Evolutionary conservation across 352 stramenopile genomes (phyloP), one percentile per base, ranked within the genome.

Genomic region (Globisporangium paddicum): DNA sequence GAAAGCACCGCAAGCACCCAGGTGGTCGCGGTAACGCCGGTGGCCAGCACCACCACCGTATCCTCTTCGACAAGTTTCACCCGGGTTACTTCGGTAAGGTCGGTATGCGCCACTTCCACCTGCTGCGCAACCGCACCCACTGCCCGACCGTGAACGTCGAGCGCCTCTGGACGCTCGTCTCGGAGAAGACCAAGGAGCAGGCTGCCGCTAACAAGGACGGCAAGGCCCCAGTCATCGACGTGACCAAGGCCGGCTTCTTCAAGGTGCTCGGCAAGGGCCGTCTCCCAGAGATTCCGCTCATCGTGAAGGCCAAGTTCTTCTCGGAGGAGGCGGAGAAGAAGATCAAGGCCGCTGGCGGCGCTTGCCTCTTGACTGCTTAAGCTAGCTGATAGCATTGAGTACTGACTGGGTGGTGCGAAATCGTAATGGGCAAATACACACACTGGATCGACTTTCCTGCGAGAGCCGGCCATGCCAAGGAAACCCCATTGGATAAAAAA

Each of bases 81-180:
- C 97, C 98, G 79, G 98, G 98, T 97, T 99, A 99, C 90, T 99
- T 99, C 72, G 98, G 98, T 94, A 99, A 99, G 89, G 97, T 99
- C 64, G 98, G 98, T 96, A 99, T 99, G 97, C 93, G 98, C 70
- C 97, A 98, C 58, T 99, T 99, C 82, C 98, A 99, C 75, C 45
- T 98, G 55, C 84, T 99, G 64, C 88, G 87, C 61, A 99, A 99
- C 86, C 83, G 96, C 57, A 82, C 85, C 60, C 98, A 98, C 90
- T 99, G 95, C 78, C 96, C 97, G 45, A 99, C 96, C 30, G 86
- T 99, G 64, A 99, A 99, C 85, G 73, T 99, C 69, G 98, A 99
- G 83, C 98, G 98, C 76, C 83, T 99, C 58, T 99, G 98, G 95
- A 98, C 93, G 73, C 87, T 99, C 56, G 88, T 99, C 57, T 98